Evolutionary conservation across 75 land plant species (phyloP).

Genomic region (Pinus tabuliformis): DNA sequence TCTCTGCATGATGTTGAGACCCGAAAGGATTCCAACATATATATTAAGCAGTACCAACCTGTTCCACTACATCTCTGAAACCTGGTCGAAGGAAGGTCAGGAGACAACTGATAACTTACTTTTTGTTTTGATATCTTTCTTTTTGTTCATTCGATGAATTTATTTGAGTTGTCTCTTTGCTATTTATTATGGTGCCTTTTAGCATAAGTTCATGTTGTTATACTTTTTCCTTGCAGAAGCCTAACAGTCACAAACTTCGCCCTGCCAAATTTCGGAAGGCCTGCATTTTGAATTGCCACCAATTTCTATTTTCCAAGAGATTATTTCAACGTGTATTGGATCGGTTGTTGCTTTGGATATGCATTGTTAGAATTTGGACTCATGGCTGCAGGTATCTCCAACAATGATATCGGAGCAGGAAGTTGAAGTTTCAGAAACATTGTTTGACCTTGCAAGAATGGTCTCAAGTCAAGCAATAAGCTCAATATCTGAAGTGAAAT

Average conservation of each 20-base stretch:
- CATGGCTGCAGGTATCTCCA: slow-evolving; percentile 18
- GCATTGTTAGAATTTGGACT: neutral
- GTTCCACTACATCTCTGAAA: too few relatives aligned
- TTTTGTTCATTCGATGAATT: neutral
- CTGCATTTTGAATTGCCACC: neutral
- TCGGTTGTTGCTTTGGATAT: neutral
- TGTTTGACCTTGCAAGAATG: slow-evolving; percentile 41
- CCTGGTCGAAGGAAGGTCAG: neutral
- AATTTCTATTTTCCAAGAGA: neutral
- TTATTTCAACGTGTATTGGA: neutral
- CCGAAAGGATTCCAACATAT: too few relatives aligned
- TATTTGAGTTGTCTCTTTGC: neutral
- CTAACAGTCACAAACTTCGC: slow-evolving; percentile 4
- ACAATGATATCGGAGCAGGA: slow-evolving; percentile 33
- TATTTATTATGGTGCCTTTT: neutral
- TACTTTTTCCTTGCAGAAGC: slow-evolving; percentile 9
- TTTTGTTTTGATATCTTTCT: too few relatives aligned
- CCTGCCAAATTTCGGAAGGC: slow-evolving; percentile 10
- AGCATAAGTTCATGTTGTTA: neutral
- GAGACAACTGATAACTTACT: neutral
- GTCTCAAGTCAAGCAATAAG: slow-evolving; percentile 13
- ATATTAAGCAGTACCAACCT: too few relatives aligned
- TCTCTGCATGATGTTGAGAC: too few relatives aligned
- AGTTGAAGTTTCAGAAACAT: slow-evolving; percentile 44
- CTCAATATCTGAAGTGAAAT: slow-evolving; percentile 12